Conservation (phyloP, 768 basidiomycete species). For the Pulveroboletus sp. region DNA sequence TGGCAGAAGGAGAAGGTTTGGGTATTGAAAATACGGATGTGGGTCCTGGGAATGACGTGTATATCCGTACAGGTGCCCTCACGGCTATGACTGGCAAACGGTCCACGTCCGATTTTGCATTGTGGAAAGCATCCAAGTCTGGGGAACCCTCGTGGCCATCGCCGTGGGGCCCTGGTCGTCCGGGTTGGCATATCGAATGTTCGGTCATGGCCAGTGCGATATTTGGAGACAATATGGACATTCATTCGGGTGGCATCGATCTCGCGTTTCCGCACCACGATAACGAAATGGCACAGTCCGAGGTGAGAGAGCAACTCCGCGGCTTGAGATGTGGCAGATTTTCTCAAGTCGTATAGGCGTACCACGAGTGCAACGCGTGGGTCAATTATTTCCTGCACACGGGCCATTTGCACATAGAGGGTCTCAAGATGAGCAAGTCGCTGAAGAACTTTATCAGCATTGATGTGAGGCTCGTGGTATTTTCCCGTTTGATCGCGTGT, state of each 20-base stretch:
- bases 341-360: slow-evolving; percentile 58
- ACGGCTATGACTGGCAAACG: slow-evolving; percentile 60
- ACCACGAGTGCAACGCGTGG: slow-evolving; percentile 89
- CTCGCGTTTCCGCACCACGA: slow-evolving; percentile 99
- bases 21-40: slow-evolving; percentile 5
- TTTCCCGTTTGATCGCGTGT: background rate
- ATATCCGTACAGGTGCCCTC: slow-evolving; percentile 47
- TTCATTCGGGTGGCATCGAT: slow-evolving; percentile 96
- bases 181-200: slow-evolving; percentile 99
- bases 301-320: slow-evolving; percentile 48
- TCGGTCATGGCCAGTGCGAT: slow-evolving; percentile 95
- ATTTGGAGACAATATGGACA: slow-evolving; percentile 89
- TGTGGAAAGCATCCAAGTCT: slow-evolving; percentile 96
- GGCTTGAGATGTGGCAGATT: background rate
- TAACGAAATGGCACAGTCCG: slow-evolving; percentile 97
- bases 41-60: background rate
- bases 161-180: slow-evolving; percentile 89
- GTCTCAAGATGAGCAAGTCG: slow-evolving; percentile 98
- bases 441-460: slow-evolving; percentile 99
- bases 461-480: slow-evolving; percentile 52
- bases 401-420: slow-evolving; percentile 97
- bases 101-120: slow-evolving; percentile 89
- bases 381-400: slow-evolving; percentile 99
- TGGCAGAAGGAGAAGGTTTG: slow-evolving; percentile 90
- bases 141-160: slow-evolving; percentile 97